A percentile compares a stretch with the other conserved stretches of the same genome.
Conservation (phyloP, 1,284 basidiomycete species). For the Leccinum solheimii region DNA sequence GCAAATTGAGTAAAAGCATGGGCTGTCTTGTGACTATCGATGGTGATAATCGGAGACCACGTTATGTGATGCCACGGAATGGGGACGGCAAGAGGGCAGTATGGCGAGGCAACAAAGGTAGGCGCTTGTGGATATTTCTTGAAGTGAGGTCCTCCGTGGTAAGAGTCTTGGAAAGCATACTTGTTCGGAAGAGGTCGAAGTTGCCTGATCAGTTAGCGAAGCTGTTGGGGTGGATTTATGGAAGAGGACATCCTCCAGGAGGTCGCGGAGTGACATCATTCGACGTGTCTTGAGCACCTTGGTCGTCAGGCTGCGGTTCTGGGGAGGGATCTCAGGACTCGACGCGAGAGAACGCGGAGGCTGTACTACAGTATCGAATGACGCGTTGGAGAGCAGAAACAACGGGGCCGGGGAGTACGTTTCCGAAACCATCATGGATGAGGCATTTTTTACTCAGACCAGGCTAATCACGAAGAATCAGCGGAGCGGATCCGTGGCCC, state of each 20-base stretch:
- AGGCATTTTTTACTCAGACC: not conserved
- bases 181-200: slow-evolving; percentile 7
- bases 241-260: slow-evolving; percentile 1
- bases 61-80: slow-evolving; percentile 29
- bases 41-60: slow-evolving; percentile 34
- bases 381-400: slow-evolving; percentile 8
- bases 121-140: slow-evolving; percentile 3
- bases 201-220: not conserved
- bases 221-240: slow-evolving; percentile 11
- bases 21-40: slow-evolving; percentile 31
- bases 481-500: slow-evolving; percentile 2
- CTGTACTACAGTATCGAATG: slow-evolving; percentile 8
- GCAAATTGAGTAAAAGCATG: slow-evolving; percentile 30
- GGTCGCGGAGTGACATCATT: slow-evolving; percentile 19
- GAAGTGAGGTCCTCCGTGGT: not conserved
- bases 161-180: not conserved
- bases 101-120: slow-evolving; percentile 9
- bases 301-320: slow-evolving; percentile 1
- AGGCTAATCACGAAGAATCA: slow-evolving; percentile 13
- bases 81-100: slow-evolving; percentile 22
- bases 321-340: slow-evolving; percentile 3
- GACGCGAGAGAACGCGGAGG: slow-evolving; percentile 5
- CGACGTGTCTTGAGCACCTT: slow-evolving; percentile 10
- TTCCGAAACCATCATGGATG: slow-evolving; percentile 1
- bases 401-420: slow-evolving; percentile 15